Conservation (phyloP, 106 monocot species). For the Hemerocallis citrina region DNA sequence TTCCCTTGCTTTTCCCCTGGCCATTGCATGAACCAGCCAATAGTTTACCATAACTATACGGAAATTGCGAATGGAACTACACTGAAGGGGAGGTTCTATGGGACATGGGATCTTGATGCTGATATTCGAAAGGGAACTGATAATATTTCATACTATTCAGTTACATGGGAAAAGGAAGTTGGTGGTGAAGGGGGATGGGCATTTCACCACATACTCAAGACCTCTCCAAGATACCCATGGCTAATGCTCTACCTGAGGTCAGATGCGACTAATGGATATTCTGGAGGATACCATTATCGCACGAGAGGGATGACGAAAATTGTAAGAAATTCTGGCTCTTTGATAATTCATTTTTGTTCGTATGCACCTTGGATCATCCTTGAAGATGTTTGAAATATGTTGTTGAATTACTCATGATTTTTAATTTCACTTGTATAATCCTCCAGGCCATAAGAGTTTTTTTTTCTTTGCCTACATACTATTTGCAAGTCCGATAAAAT, state of each 20-base stretch:
- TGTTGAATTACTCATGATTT: too few relatives aligned
- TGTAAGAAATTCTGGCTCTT: conserved; percentile 21
- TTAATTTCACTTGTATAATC: too few relatives aligned
- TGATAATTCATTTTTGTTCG: neutral
- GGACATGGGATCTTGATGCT: conserved; percentile 62
- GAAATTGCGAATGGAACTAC: conserved; percentile 3
- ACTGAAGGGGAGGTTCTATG: conserved; percentile 48
- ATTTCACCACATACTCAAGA: conserved; percentile 62
- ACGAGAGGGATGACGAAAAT: conserved; percentile 79
- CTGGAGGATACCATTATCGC: conserved; percentile 78
- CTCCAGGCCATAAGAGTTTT: too few relatives aligned
- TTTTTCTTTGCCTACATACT: too few relatives aligned
- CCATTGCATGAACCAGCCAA: conserved; percentile 83
- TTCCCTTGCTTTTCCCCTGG: conserved; percentile 79
- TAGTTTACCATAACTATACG: conserved; percentile 47
- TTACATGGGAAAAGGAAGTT: conserved; percentile 73
- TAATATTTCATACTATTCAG: conserved; percentile 46
- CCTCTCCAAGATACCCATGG: conserved; percentile 69
- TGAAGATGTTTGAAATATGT: neutral
- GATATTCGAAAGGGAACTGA: neutral
- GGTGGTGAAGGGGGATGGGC: conserved; percentile 47
- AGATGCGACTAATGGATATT: conserved; percentile 71
- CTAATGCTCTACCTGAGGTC: conserved; percentile 88
- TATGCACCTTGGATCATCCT: neutral
- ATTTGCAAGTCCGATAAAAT: too few relatives aligned